phyloP scores from a whole-genome alignment of 148 eudicot genomes.

The Simmondsia chinensis region DNA sequence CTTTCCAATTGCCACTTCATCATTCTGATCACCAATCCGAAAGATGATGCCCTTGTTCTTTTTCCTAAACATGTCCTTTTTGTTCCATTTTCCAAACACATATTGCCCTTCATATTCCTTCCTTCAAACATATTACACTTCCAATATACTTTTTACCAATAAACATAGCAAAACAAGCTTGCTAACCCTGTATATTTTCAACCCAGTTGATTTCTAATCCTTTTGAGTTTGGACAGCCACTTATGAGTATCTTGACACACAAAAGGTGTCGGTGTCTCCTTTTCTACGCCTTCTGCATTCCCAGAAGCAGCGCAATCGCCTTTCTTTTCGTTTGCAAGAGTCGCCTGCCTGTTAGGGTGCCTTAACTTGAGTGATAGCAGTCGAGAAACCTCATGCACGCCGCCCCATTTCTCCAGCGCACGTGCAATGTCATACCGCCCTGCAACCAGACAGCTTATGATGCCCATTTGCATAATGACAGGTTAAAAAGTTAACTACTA shows the following conservation, averaged over 20 bases:
- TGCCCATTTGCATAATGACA: background rate
- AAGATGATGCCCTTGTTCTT: too few species aligned
- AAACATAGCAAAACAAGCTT: too few species aligned
- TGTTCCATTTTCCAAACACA: too few species aligned
- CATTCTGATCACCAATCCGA: too few species aligned
- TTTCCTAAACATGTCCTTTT: too few species aligned
- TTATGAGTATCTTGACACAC: slow-evolving; percentile 54
- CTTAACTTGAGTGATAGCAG: slow-evolving; percentile 74
- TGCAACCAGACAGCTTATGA: slow-evolving; percentile 18
- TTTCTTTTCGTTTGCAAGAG: slow-evolving; percentile 34
- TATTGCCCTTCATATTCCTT: too few species aligned
- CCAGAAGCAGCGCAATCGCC: slow-evolving; percentile 16
- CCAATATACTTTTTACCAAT: too few species aligned
- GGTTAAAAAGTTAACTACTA: background rate
- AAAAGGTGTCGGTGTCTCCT: slow-evolving; percentile 25
- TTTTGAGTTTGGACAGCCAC: slow-evolving; percentile 71
- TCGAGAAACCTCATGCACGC: slow-evolving; percentile 95
- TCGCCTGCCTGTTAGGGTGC: slow-evolving; percentile 68
- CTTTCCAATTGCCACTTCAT: too few species aligned
- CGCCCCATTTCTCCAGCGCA: slow-evolving; percentile 97
- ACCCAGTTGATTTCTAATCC: slow-evolving; percentile 72
- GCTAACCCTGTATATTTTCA: slow-evolving; percentile 30
- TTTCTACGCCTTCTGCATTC: slow-evolving; percentile 23
- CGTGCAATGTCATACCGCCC: slow-evolving; percentile 97
- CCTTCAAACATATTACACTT: too few species aligned